phyloP scores from a whole-genome alignment of 345 rosid species.

The Cardiospermum halicacabum region DNA sequence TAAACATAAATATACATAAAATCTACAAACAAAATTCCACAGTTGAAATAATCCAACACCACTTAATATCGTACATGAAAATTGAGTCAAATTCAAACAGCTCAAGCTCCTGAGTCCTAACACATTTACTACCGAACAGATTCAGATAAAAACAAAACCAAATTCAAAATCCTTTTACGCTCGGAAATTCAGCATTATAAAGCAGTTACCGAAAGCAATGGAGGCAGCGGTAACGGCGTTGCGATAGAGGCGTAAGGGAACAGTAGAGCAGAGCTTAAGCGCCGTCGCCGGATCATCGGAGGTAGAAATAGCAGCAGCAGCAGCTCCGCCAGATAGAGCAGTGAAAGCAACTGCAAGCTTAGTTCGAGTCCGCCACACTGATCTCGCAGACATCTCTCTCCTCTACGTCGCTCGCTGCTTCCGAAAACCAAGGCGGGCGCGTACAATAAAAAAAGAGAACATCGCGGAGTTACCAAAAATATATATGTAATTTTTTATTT shows the following conservation, averaged over 20 bases:
- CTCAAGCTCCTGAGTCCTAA: neutral
- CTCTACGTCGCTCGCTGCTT: too few relatives aligned
- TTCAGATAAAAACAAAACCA: neutral
- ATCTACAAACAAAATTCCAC: neutral
- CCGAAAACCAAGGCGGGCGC: too few relatives aligned
- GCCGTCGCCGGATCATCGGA: slow-evolving; percentile 70
- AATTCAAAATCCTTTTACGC: neutral
- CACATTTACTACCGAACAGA: too few relatives aligned
- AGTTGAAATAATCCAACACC: neutral
- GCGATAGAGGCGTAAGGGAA: slow-evolving; percentile 70
- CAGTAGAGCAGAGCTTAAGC: slow-evolving; percentile 71
- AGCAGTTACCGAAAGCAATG: slow-evolving; percentile 63
- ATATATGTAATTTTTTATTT: too few relatives aligned
- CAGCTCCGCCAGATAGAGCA: slow-evolving; percentile 60
- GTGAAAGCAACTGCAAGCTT: slow-evolving; percentile 54
- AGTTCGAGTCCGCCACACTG: slow-evolving; percentile 54
- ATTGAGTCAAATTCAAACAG: neutral
- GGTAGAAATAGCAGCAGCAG: slow-evolving; percentile 51
- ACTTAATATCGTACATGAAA: neutral
- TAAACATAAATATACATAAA: neutral
- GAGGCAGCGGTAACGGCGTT: slow-evolving; percentile 74
- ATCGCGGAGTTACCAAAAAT: neutral
- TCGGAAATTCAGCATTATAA: neutral
- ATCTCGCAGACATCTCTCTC: slow-evolving; percentile 72
- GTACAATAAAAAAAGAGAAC: neutral